Evolutionary conservation across 352 stramenopile species (phyloP).

Genomic region (Phytophthora colocasiae): DNA sequence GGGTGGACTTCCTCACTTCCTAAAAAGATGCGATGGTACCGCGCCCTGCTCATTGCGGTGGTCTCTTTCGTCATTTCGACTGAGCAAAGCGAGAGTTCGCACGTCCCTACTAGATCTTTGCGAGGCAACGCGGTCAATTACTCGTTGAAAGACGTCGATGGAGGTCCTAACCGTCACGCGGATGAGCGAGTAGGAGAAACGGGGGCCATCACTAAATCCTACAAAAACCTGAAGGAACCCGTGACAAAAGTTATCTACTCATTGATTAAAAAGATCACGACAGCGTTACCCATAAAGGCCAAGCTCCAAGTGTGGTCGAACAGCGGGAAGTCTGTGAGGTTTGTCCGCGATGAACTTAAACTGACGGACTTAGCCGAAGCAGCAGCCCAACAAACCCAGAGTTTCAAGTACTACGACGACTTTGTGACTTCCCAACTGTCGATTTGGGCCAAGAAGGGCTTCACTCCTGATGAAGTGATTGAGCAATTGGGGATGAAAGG

Average conservation of each 20-base stretch:
- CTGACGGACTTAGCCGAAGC: not conserved
- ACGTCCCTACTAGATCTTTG: no score
- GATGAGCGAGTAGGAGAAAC: not conserved
- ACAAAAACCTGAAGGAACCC: slow-evolving; percentile 9
- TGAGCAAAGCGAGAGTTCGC: no score
- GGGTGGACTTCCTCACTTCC: not conserved
- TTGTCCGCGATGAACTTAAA: slow-evolving; percentile 11
- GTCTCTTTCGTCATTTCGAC: not conserved
- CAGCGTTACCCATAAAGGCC: not conserved
- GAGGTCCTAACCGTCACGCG: not conserved
- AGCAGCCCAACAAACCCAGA: not conserved
- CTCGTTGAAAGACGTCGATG: slow-evolving; percentile 3
- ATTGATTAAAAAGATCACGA: slow-evolving; percentile 15
- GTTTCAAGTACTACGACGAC: slow-evolving; percentile 25
- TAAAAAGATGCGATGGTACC: slow-evolving; percentile 11
- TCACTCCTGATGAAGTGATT: slow-evolving; percentile 9
- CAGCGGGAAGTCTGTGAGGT: slow-evolving; percentile 9
- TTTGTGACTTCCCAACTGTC: slow-evolving; percentile 15
- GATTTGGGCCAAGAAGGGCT: slow-evolving; percentile 16
- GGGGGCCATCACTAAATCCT: not conserved
- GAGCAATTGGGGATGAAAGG: slow-evolving; percentile 1
- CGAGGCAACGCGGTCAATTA: not conserved
- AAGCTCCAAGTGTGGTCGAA: slow-evolving; percentile 16
- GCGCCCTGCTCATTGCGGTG: slow-evolving; percentile 1
- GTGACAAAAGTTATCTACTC: not conserved